Evolutionary conservation across 1,284 basidiomycete genomes (phyloP).

Genomic region (Coriolopsis trogii): DNA sequence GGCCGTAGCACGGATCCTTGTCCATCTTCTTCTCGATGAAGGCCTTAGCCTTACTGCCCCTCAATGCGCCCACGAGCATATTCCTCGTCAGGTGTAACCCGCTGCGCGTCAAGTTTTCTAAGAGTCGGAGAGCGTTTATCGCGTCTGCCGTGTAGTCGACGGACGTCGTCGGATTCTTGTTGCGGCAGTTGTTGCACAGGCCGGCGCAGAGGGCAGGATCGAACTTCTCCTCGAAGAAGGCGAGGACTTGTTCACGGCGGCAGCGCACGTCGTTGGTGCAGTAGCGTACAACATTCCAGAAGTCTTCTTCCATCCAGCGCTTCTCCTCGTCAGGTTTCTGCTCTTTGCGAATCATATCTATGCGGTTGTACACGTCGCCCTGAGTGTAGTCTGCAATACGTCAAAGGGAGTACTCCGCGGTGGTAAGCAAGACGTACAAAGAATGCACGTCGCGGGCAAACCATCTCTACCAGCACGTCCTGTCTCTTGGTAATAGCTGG

Average conservation of each 20-base stretch:
- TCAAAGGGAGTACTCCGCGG: background rate
- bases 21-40: conserved; percentile 55
- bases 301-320: conserved; percentile 52
- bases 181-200: conserved; percentile 78
- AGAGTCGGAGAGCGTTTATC: conserved; percentile 54
- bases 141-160: conserved; percentile 50
- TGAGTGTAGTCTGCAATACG: conserved; percentile 54
- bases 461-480: conserved; percentile 86
- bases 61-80: conserved; percentile 60
- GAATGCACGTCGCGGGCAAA: conserved; percentile 59
- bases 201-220: conserved; percentile 52
- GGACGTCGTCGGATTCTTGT: conserved; percentile 40
- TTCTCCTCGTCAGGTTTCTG: conserved; percentile 51
- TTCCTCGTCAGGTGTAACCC: conserved; percentile 40
- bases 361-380: conserved; percentile 51
- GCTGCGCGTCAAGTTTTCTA: conserved; percentile 30
- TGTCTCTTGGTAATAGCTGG: conserved; percentile 82
- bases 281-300: conserved; percentile 70
- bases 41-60: conserved; percentile 57
- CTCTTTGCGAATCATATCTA: conserved; percentile 57
- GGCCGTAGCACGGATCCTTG: conserved; percentile 52
- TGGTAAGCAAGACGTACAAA: conserved; percentile 44
- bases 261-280: conserved; percentile 87
- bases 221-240: conserved; percentile 61
- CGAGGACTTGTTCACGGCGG: conserved; percentile 83